phyloP scores from a whole-genome alignment of 2,329 filamentous ascomycete species.

The Cladosporium halotolerans region DNA sequence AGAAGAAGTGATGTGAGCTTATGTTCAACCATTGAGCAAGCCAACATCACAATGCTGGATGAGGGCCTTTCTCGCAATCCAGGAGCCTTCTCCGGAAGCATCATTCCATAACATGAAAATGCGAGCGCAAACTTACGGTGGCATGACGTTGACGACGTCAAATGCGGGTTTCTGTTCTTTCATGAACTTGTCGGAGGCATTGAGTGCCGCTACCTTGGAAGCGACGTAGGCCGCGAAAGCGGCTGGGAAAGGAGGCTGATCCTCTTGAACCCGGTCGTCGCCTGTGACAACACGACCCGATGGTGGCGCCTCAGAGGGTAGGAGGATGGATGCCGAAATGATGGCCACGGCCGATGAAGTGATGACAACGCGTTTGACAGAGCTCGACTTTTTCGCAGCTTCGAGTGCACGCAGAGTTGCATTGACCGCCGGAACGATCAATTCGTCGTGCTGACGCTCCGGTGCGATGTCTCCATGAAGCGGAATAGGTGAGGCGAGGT shows the following conservation, averaged over 20 bases:
- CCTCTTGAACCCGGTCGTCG: conserved; percentile 1
- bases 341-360: conserved; percentile 21
- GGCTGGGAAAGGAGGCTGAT: neutral
- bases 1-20: neutral
- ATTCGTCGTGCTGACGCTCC: conserved; percentile 9
- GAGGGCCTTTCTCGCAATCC: too few species aligned
- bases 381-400: conserved; percentile 29
- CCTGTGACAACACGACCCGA: neutral
- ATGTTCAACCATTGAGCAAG: neutral
- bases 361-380: conserved; percentile 36
- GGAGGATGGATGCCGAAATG: neutral
- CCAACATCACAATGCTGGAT: too few species aligned
- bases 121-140: conserved; percentile 10
- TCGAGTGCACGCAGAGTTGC: conserved; percentile 34
- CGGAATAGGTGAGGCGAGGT: conserved; percentile 22
- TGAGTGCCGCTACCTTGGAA: conserved; percentile 16
- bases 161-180: conserved; percentile 16
- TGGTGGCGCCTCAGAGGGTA: neutral
- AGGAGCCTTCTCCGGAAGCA: neutral
- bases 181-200: conserved; percentile 14
- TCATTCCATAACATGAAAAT: neutral
- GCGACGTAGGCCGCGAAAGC: conserved; percentile 13
- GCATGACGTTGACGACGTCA: conserved; percentile 19
- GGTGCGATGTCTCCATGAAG: conserved; percentile 1
- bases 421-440: conserved; percentile 24